phyloP scores from a whole-genome alignment of 768 basidiomycete species.

The Leccinum sublutescens region DNA sequence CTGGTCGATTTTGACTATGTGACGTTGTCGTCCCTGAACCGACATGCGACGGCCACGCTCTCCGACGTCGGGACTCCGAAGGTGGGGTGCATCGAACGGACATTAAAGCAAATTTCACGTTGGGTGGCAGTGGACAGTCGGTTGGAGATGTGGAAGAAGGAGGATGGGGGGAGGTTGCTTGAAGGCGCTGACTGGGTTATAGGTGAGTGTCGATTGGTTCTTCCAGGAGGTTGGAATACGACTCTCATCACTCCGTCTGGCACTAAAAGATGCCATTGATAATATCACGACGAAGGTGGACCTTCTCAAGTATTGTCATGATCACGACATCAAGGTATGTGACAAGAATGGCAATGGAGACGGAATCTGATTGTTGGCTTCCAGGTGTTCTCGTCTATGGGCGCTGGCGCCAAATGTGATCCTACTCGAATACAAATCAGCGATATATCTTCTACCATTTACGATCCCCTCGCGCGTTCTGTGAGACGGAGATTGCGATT shows the following conservation, averaged over 20 bases:
- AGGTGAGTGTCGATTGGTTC: constrained; percentile 44
- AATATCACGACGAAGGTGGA: constrained; percentile 98
- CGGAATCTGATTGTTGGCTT: background rate
- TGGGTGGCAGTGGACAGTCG: constrained; percentile 86
- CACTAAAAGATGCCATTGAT: constrained; percentile 83
- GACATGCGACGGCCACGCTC: constrained; percentile 88
- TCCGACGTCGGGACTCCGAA: constrained; percentile 93
- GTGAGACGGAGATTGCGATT: constrained; percentile 76
- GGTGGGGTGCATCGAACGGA: constrained; percentile 71
- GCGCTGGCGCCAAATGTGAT: constrained; percentile 91
- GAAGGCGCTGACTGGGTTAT: constrained; percentile 94
- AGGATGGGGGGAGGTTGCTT: constrained; percentile 68
- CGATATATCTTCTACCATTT: constrained; percentile 88
- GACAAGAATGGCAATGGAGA: background rate
- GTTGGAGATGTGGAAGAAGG: constrained; percentile 85
- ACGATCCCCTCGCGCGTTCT: constrained; percentile 92
- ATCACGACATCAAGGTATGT: constrained; percentile 72
- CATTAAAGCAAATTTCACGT: constrained; percentile 69
- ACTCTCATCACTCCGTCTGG: constrained; percentile 5
- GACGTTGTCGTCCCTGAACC: constrained; percentile 90
- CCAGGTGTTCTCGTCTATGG: constrained; percentile 96
- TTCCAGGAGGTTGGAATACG: background rate
- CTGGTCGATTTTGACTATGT: constrained; percentile 97
- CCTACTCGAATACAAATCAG: constrained; percentile 94
- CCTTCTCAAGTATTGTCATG: constrained; percentile 83